Percentiles rank a stretch among this genome's conserved stretches.
phyloP scores from a whole-genome alignment of 2,329 filamentous ascomycete genomes.

The Cercospora sojina region DNA sequence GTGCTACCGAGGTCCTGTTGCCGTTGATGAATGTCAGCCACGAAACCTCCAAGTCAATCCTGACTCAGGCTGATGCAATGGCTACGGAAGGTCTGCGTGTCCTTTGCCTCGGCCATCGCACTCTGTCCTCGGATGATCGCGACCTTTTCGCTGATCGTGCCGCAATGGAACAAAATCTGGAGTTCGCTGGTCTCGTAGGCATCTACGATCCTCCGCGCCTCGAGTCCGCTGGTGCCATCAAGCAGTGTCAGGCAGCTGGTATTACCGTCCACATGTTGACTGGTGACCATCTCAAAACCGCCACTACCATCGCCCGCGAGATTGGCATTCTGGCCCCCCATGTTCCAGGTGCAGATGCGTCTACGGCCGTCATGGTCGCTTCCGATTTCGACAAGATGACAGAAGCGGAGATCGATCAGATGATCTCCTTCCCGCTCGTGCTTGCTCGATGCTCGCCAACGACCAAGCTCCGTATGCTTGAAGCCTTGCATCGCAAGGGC shows the following conservation, averaged over 20 bases:
- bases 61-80: slow-evolving; percentile 34
- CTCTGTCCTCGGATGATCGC: slow-evolving; percentile 13
- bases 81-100: slow-evolving; percentile 37
- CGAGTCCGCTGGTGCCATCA: slow-evolving; percentile 42
- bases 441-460: slow-evolving; percentile 49
- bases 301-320: slow-evolving; percentile 48
- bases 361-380: slow-evolving; percentile 45
- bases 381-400: slow-evolving; percentile 47
- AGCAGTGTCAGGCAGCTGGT: slow-evolving; percentile 47
- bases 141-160: slow-evolving; percentile 21
- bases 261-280: slow-evolving; percentile 53
- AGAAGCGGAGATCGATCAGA: slow-evolving; percentile 44
- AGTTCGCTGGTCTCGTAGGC: slow-evolving; percentile 36
- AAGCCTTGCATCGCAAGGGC: slow-evolving; percentile 45
- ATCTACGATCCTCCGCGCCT: slow-evolving; percentile 38
- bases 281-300: slow-evolving; percentile 49
- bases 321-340: slow-evolving; percentile 44
- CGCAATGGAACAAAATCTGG: slow-evolving; percentile 31
- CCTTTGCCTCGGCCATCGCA: slow-evolving; percentile 34
- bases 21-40: slow-evolving; percentile 30
- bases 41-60: slow-evolving; percentile 25
- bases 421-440: slow-evolving; percentile 46
- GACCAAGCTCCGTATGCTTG: slow-evolving; percentile 51
- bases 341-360: slow-evolving; percentile 27
- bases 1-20: slow-evolving; percentile 37